phyloP scores from a whole-genome alignment of 257 asterid species.

The Dorcoceras hygrometricum region DNA sequence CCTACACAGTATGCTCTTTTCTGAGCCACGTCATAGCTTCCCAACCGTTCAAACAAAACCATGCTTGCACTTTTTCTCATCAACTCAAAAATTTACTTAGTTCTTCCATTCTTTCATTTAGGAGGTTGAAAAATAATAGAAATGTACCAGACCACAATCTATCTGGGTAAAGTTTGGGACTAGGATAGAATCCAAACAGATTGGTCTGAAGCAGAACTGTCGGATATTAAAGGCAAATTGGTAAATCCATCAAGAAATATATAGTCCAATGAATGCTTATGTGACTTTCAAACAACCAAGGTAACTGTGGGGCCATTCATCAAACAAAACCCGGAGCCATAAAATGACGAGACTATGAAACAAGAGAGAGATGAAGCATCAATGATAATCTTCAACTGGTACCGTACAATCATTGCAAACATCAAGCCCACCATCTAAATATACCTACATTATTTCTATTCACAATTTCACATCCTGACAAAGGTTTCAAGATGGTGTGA shows the following conservation, averaged over 20 bases:
- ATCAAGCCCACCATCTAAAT: not conserved
- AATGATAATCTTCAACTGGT: not conserved
- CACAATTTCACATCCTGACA: not conserved
- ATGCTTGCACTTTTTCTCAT: not conserved
- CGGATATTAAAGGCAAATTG: not conserved
- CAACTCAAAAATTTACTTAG: not conserved
- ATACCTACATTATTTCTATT: too few relatives aligned
- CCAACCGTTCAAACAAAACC: not conserved
- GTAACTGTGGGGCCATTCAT: not conserved
- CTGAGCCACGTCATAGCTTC: not conserved
- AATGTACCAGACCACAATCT: not conserved
- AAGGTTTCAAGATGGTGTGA: not conserved
- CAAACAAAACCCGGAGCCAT: not conserved
- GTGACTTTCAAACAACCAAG: not conserved
- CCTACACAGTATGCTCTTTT: not conserved
- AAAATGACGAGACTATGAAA: not conserved
- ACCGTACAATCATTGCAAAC: not conserved
- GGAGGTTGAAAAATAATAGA: not conserved
- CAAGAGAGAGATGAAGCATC: not conserved
- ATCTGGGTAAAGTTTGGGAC: not conserved
- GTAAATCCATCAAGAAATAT: too few relatives aligned
- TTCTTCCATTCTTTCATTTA: too few relatives aligned
- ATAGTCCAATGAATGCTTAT: not conserved
- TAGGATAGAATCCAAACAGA: not conserved
- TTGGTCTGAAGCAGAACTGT: not conserved